Conservation (phyloP, 2,329 filamentous ascomycete genomes). For the Septoria petroselini region DNA sequence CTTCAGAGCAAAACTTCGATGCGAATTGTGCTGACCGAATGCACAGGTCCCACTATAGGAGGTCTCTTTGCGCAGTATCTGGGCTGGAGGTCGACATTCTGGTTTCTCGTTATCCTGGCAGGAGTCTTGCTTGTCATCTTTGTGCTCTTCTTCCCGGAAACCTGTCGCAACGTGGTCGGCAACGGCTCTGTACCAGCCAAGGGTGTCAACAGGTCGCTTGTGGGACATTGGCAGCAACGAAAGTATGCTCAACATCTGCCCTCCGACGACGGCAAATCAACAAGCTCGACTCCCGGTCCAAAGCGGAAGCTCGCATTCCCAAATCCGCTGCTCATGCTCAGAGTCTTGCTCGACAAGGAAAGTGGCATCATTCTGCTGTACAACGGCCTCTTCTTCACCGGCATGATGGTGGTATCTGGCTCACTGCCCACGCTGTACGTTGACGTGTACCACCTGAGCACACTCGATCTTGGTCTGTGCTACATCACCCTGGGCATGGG, state of each 20-base stretch:
- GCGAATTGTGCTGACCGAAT: not conserved
- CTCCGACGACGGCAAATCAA: slow-evolving; percentile 13
- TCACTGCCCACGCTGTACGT: slow-evolving; percentile 45
- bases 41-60: slow-evolving; percentile 29
- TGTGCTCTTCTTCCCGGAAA: slow-evolving; percentile 39
- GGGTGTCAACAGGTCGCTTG: slow-evolving; percentile 32
- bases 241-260: slow-evolving; percentile 15
- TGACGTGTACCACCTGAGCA: slow-evolving; percentile 37
- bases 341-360: slow-evolving; percentile 38
- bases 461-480: slow-evolving; percentile 29
- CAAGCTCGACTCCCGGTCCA: not conserved
- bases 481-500: slow-evolving; percentile 41
- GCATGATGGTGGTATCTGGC: slow-evolving; percentile 49
- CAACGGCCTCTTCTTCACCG: slow-evolving; percentile 43
- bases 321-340: slow-evolving; percentile 40
- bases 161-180: slow-evolving; percentile 43
- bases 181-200: slow-evolving; percentile 36
- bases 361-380: slow-evolving; percentile 30
- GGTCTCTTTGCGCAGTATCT: slow-evolving; percentile 38
- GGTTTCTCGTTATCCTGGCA: slow-evolving; percentile 46
- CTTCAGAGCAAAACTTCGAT: no score
- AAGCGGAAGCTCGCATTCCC: slow-evolving; percentile 36
- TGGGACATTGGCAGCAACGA: slow-evolving; percentile 29
- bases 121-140: slow-evolving; percentile 35
- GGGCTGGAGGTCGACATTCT: slow-evolving; percentile 41